Conservation (phyloP, 2,329 filamentous ascomycete species). For the Coniochaeta hoffmannii region DNA sequence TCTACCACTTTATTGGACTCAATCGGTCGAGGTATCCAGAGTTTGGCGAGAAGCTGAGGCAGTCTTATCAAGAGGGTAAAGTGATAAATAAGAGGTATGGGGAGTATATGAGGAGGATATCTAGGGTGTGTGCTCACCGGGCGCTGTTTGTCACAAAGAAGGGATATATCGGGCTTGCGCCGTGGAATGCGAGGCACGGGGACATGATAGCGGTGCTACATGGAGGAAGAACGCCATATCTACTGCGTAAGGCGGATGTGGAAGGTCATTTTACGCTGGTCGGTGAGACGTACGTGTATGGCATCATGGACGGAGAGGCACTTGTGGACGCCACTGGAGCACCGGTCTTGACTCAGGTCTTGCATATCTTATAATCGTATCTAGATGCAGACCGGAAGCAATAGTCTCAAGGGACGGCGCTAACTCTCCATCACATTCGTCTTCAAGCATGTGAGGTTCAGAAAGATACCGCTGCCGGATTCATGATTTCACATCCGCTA, state of each 20-base stretch:
- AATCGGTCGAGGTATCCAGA: background rate
- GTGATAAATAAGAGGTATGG: constrained; percentile 4
- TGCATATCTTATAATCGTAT: background rate
- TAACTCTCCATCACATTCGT: too few relatives aligned
- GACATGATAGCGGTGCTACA: constrained; percentile 9
- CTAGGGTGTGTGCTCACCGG: constrained; percentile 4
- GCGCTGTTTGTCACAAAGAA: constrained; percentile 10
- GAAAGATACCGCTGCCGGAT: too few relatives aligned
- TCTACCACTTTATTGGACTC: constrained; percentile 6
- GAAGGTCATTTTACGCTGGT: background rate
- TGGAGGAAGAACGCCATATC: constrained; percentile 10
- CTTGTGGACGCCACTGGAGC: background rate
- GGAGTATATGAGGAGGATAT: constrained; percentile 6
- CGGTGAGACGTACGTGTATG: background rate
- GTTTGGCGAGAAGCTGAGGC: background rate
- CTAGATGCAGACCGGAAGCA: too few relatives aligned
- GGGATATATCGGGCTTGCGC: constrained; percentile 11
- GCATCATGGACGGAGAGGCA: background rate
- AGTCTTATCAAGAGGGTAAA: background rate
- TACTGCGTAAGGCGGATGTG: constrained; percentile 5
- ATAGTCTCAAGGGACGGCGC: too few relatives aligned
- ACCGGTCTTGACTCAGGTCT: background rate
- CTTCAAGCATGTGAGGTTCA: too few relatives aligned
- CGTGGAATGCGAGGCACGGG: constrained; percentile 10
- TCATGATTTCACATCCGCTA: too few relatives aligned